Evolutionary conservation across 2,329 filamentous ascomycete genomes (phyloP).

Genomic region (Cordyceps militaris): DNA sequence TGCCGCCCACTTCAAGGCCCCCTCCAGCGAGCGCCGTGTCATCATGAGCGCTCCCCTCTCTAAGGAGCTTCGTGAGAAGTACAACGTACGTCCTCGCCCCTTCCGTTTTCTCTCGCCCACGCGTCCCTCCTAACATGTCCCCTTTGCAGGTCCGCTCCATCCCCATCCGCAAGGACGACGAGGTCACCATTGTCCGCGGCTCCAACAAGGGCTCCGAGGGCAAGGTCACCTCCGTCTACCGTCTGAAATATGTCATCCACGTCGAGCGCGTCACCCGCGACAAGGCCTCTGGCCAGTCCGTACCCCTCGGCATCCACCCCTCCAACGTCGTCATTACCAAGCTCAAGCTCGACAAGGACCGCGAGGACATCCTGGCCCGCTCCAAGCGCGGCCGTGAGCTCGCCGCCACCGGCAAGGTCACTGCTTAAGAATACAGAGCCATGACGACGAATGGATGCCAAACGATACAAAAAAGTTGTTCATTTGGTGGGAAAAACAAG

Average conservation of each 20-base stretch:
- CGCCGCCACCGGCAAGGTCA: slow-evolving; percentile 63
- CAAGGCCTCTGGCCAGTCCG: slow-evolving; percentile 94
- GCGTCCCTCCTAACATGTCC: neutral
- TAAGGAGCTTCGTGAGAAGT: slow-evolving; percentile 98
- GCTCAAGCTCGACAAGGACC: slow-evolving; percentile 96
- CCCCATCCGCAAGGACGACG: slow-evolving; percentile 95
- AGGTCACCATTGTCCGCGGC: slow-evolving; percentile 87
- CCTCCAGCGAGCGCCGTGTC: slow-evolving; percentile 85
- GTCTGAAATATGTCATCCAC: slow-evolving; percentile 96
- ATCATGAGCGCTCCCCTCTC: slow-evolving; percentile 95
- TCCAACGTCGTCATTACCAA: slow-evolving; percentile 98
- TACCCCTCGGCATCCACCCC: slow-evolving; percentile 88
- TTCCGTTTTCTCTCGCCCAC: neutral
- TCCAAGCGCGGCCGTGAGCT: slow-evolving; percentile 75
- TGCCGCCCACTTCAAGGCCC: slow-evolving; percentile 95
- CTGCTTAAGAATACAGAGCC: slow-evolving; percentile 36
- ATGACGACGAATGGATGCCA: slow-evolving; percentile 16
- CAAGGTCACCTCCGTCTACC: slow-evolving; percentile 97
- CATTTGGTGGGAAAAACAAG: slow-evolving; percentile 16
- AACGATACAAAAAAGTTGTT: slow-evolving; percentile 17
- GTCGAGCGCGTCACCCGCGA: slow-evolving; percentile 94
- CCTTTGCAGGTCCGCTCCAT: slow-evolving; percentile 73
- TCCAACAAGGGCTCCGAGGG: slow-evolving; percentile 96
- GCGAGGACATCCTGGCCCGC: slow-evolving; percentile 80
- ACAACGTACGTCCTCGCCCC: slow-evolving; percentile 66